Base-by-base conservation (phyloP, 192 early-diverging fungal species). In the Spinellus fusiger region DNA sequence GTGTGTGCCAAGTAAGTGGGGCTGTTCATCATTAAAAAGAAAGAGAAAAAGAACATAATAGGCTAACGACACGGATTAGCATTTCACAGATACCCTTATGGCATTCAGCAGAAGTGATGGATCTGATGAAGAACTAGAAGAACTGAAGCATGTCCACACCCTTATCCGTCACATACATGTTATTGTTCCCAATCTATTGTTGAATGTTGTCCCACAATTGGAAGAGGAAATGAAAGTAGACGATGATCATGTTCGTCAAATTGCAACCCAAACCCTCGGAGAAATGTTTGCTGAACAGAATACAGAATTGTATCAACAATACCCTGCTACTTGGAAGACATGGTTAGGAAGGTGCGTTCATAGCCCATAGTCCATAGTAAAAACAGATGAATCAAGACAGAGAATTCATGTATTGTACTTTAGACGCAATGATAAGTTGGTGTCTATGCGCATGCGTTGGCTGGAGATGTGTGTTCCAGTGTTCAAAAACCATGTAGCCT, bases 121-220 rank as follows among this genome's bases (percentile, higher is more conserved):
- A 32, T 71, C 77, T 13, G 68, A 68, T 10, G 71, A 80, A 57
- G 78, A 80, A 15, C 28, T 77, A 16, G 76, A 72, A 49, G 83
- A 88, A 28, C 65, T 91, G 31, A 82, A 77, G 32, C 75, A 76
- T 2, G 84, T 88, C 3, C 94, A 97, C 60, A 78, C 79, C 4
- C 71, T 94, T 32, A 90, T 97, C 40, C 71, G 91, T 35, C 87
- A 94, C 54, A 80, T 98, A 40, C 85, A 93, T 76, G 70, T 76
- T 40, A 68, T 79, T 5, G 81, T 86, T 2, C 92, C 93, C 0
- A 81, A 77, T 22, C 77, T 96, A 25, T 71, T 98, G 46, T 73
- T 93, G 32, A 94, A 89, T 49, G 94, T 98, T 0, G 85, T 98
- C 31, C 96, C 96, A 22, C 88, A 91, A 66, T 78, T 98, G 20